Evolutionary conservation across 75 land plant genomes (phyloP), one percentile per base, ranked within the genome.

Genomic region (Pinus taeda): DNA sequence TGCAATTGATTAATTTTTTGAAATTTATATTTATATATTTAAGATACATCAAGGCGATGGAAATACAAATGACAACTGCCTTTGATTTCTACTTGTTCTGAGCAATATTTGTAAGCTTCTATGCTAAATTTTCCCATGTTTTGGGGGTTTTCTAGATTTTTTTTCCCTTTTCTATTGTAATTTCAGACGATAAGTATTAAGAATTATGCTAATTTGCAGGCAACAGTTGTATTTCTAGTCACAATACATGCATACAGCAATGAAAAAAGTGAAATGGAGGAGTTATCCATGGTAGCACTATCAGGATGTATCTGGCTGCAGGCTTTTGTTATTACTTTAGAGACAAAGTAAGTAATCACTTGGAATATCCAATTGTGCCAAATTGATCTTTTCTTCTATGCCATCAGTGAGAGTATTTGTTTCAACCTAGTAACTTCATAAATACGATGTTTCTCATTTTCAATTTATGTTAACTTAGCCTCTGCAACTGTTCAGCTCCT

Each of bases 281-380:
- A 95, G 83, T 67, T 92, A 21, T 86, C 98, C 60, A 90, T 97
- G 91, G 98, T 97, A 42, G 99, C 98, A 20, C 85, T 97, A 18
- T 97, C 99, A 24, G 99, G 99, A 71, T 97, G 95, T 80, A 95
- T 97, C 77, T 97, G 99, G 95, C 76, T 97, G 75, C 99, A 97
- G 82, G 99, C 92, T 36, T 91, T 95, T 82, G 95, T 97, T 74
- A 88, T 97, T 22, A 67, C 83, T 18, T 29, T 97, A 37, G 99
- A 97, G 77, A 97, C 95, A 37, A 97, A 89, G 99, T 97, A 88
- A 79, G 92, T 49, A 21, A 59, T 64, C 21, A 21, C 74, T 71
- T 71, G 57, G 29, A 71, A 45, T 49, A 12, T 65, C 15, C 29
- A 49, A 12, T 71, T 4, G n/a, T 24, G 12, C 22, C 62, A 60